Evolutionary conservation across 352 stramenopile species (phyloP), one percentile per base, ranked within the genome.

Genomic region (Globisporangium echinulatum): DNA sequence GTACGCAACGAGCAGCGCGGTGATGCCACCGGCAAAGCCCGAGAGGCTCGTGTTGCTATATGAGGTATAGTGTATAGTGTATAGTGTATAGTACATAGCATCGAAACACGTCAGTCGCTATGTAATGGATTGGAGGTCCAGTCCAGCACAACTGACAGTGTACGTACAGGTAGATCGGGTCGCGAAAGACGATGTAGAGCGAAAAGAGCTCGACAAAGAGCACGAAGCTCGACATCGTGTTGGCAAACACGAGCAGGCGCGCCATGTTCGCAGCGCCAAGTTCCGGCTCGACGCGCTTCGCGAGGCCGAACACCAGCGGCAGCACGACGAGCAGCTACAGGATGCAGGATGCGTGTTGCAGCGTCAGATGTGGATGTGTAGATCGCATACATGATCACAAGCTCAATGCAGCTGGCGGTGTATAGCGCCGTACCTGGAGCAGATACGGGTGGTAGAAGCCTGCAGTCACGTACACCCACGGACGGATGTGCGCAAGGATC

Each of bases 391-490:
- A 25, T 25, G 25, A 25, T 25, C 25, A 25, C 25, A 25, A 11
- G 3, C 15, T 25, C 8, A 48, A 7, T 49, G 4, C 10, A n/a
- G 43, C 43, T 17, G 43, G 14, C 36, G 17, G 52, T 33, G 4
- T 11, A 11, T 36, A 19, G 38, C 11, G 3, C 38, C 54, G 17
- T 54, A 88, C 83, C 81, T 93, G 80, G 7, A 89, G 38, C 13
- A 91, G 57, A 59, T 92, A 72, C 15, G 85, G 86, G 54, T 95
- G 82, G 61, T 95, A 95, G 62, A 93, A 95, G 5, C 84, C 84
- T 7, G 86, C 78, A 6, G 86, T 93, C 52, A 94, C 55, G 64
- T 91, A 93, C 42, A 92, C 79, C 86, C 86, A 95, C 19, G 86
- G 86, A 3, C 86, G 83, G 37, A 95, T 95, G 56, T 95, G 86